A percentile compares a stretch with the other conserved stretches of the same genome.
Conservation (phyloP, 257 asterid species). For the Voacanga thouarsii region DNA sequence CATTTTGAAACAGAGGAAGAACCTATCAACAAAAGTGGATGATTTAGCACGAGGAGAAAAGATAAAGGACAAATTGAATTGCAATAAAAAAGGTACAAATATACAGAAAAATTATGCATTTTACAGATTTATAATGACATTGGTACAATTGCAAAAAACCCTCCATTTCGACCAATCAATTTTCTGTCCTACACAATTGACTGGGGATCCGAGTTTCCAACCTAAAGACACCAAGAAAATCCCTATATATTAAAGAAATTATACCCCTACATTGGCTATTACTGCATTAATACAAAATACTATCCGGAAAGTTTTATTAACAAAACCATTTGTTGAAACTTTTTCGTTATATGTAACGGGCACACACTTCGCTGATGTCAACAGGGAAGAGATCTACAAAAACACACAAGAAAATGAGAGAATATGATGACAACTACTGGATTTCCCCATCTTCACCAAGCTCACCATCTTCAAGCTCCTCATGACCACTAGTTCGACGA, state of each 20-base stretch:
- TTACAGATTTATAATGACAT: background rate
- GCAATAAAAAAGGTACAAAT: too few relatives aligned
- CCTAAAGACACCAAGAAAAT: background rate
- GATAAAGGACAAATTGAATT: background rate
- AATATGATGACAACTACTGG: conserved; percentile 32
- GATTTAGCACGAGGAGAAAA: too few relatives aligned
- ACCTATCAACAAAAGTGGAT: background rate
- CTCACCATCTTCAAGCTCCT: conserved; percentile 99
- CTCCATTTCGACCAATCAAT: background rate
- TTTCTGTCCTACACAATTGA: background rate
- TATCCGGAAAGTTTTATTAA: background rate
- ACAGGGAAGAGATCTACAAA: background rate
- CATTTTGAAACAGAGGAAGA: background rate
- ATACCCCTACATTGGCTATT: background rate
- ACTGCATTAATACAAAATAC: conserved; percentile 7
- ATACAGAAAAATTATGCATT: background rate
- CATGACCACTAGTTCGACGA: conserved; percentile 54
- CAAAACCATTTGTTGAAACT: background rate
- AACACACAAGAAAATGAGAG: background rate
- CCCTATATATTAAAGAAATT: background rate
- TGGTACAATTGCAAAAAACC: background rate
- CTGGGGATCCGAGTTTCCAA: background rate
- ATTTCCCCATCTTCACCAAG: conserved; percentile 98
- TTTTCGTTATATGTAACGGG: background rate
- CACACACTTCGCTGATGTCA: background rate